These are phyloP conservation scores for Brasenia schreberi DNA, from an alignment of 164 flowering plant genomes.

Conservation along the genomic window DNA sequence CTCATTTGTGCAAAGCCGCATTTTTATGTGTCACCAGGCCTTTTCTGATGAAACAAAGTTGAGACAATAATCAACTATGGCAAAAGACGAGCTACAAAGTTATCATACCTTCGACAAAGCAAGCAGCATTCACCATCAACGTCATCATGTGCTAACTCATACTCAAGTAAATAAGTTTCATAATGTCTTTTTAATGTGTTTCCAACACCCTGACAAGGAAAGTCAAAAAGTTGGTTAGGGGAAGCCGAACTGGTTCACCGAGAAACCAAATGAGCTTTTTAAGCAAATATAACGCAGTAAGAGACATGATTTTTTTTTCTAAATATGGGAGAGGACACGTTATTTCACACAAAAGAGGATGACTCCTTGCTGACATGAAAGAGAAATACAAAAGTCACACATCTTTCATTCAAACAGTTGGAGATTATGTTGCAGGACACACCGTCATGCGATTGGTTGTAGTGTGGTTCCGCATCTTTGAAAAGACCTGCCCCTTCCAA, in stretches of 20 bases:
- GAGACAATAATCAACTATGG: too few species aligned
- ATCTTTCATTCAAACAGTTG: neutral
- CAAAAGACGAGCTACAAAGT: too few species aligned
- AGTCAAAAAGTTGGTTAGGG: neutral
- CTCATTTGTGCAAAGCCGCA: too few species aligned
- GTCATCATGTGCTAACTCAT: slow-evolving; percentile 96
- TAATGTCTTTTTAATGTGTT: slow-evolving; percentile 95
- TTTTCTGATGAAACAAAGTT: too few species aligned
- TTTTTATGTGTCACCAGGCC: too few species aligned
- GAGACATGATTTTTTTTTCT: too few species aligned
- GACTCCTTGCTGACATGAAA: too few species aligned
- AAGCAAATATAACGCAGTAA: too few species aligned
- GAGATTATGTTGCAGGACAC: slow-evolving; percentile 16
- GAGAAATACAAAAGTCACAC: neutral
- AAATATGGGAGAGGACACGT: too few species aligned
- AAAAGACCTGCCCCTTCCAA: slow-evolving; percentile 99
- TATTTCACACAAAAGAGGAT: too few species aligned
- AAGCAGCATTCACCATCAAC: slow-evolving; percentile 99
- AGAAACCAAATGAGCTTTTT: too few species aligned
- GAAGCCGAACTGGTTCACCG: too few species aligned
- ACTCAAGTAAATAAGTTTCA: slow-evolving; percentile 90
- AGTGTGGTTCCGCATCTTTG: slow-evolving; percentile 97
- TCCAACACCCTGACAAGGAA: slow-evolving; percentile 59
- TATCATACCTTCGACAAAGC: slow-evolving; percentile 76
- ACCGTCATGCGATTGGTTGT: slow-evolving; percentile 95